A percentile compares a stretch with the other conserved stretches of the same genome.
phyloP scores from a whole-genome alignment of 768 basidiomycete species.

The Lepiota brunneoincarnata region DNA sequence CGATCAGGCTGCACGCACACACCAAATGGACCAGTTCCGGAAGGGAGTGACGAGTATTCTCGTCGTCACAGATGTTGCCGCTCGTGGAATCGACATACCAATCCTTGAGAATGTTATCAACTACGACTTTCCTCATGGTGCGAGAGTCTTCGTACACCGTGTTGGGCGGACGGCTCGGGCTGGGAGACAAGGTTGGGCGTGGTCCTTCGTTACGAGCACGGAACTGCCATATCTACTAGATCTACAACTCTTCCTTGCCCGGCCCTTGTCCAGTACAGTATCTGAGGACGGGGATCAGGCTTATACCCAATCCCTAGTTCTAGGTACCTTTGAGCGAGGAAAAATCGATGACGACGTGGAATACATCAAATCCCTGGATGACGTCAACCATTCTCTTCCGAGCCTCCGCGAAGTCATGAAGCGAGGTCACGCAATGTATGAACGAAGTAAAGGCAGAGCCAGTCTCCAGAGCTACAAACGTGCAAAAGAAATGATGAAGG shows the following conservation, averaged over 20 bases:
- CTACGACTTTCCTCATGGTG: conserved; percentile 95
- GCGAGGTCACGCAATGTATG: conserved; percentile 91
- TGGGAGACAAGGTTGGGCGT: conserved; percentile 93
- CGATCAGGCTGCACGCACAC: conserved; percentile 85
- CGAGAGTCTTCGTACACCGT: conserved; percentile 92
- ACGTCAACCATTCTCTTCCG: conserved; percentile 59
- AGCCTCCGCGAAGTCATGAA: conserved; percentile 78
- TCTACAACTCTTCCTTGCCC: conserved; percentile 87
- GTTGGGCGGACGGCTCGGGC: conserved; percentile 97
- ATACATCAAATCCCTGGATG: conserved; percentile 66
- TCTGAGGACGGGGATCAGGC: conserved; percentile 49
- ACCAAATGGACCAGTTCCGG: conserved; percentile 90
- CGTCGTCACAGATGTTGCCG: conserved; percentile 97
- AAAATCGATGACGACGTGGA: conserved; percentile 82
- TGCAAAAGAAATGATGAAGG: conserved; percentile 83
- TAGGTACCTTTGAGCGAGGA: conserved; percentile 82
- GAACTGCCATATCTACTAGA: conserved; percentile 93
- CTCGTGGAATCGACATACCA: conserved; percentile 97
- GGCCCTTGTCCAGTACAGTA: conserved; percentile 63
- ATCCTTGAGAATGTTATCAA: conserved; percentile 96
- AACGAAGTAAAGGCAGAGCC: conserved; percentile 90
- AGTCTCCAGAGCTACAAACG: conserved; percentile 81
- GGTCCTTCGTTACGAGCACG: conserved; percentile 84
- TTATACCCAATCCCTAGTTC: conserved; percentile 70
- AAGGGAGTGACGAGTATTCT: conserved; percentile 75